Base-by-base conservation (phyloP, 495 filamentous ascomycete species). In the Aspergillus leporis region DNA sequence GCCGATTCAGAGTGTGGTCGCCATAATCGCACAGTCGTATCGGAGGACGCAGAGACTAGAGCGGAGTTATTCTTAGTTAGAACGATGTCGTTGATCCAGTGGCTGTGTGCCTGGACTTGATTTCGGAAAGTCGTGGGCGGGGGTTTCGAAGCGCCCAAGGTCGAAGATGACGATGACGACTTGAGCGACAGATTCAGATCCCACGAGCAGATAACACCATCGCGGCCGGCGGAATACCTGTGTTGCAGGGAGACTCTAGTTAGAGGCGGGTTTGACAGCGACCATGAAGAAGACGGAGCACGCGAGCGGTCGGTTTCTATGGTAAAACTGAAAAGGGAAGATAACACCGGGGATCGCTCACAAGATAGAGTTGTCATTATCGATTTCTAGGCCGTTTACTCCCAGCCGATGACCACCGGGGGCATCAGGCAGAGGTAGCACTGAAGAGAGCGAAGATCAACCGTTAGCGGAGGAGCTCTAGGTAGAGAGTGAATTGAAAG, bases 51-150 rank as follows among this genome's bases (percentile, higher is more conserved):
- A 12, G 95, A 96, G 8, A 97, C 90, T 12, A 98, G 78, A 7
- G 91, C 91, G 18, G 86, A 82, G 69, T 96, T 90, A 51, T 87
- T 85, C 64, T 92, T 83, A 28, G 89, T 87, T 54, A 98, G 84
- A n/a, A 87, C 85, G 58, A 98, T 90, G 66, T 98, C 93, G 69
- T 98, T 98, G 71, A 98, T 89, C 94, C 94, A 98, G 73, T 98
- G 93, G 28, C 93, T 98, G 70, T 98, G 94, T 13, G 94, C 95
- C 67, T 97, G 92, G n/a, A 93, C 90, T 72, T 97, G 92, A 49
- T 87, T 83, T 57, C 91, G 87, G 71, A 93, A 93, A n/a, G 81
- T 82, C 34, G 92, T 91, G 23, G 68, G 61, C 47, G 56, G 60
- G 12, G 74, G 66, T 54, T 68, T 64, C 52, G 65, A 60, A 56